phyloP scores from a whole-genome alignment of 169 alveolate species.

The Neospora caninum region DNA sequence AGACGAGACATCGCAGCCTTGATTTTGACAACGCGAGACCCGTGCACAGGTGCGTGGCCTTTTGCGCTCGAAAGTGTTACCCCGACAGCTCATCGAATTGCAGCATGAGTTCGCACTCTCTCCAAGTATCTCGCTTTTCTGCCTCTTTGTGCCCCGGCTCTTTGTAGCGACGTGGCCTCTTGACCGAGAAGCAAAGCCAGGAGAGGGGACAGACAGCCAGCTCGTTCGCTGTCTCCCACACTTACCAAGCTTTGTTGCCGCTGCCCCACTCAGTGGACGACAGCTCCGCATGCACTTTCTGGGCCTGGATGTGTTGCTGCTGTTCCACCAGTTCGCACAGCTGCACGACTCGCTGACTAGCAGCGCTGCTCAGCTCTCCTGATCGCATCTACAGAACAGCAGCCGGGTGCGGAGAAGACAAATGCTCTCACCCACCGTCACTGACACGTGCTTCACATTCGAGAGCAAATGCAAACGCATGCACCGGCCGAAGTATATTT shows the following conservation, averaged over 20 bases:
- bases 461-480: neutral
- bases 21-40: too few species aligned
- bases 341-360: conserved; percentile 28
- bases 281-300: conserved; percentile 58
- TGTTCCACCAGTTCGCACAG: conserved; percentile 29
- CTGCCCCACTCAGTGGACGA: conserved; percentile 59
- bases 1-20: too few species aligned
- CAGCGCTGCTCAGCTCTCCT: conserved; percentile 45
- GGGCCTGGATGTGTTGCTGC: conserved; percentile 43
- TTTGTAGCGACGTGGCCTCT: too few species aligned
- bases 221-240: neutral
- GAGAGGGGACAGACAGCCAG: neutral
- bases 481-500: neutral
- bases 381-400: conserved; percentile 28
- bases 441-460: neutral
- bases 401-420: neutral
- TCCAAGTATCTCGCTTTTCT: too few species aligned
- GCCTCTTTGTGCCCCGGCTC: too few species aligned
- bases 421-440: too few species aligned
- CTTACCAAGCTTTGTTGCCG: conserved; percentile 44
- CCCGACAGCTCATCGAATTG: too few species aligned
- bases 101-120: too few species aligned
- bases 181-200: neutral
- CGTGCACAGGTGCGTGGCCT: too few species aligned
- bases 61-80: too few species aligned